These are phyloP conservation scores for Sugiyamaella pinicola DNA, from an alignment of 1,139 yeast genomes.

Conservation along the genomic window DNA sequence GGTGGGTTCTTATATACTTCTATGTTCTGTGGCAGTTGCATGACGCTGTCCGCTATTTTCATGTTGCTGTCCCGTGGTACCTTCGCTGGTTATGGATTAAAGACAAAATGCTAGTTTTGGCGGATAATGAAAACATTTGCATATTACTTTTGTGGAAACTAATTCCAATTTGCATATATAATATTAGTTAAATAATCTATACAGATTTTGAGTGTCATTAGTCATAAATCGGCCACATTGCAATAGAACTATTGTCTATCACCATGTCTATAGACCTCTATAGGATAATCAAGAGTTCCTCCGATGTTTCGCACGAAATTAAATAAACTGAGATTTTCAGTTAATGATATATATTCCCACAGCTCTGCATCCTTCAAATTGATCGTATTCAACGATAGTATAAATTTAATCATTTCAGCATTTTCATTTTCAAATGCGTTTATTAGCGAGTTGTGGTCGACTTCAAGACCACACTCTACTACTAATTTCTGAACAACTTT, in stretches of 20 bases:
- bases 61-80: constrained; percentile 59
- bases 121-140: not conserved
- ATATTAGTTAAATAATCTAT: not conserved
- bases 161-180: not conserved
- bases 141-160: not conserved
- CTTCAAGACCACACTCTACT: not conserved
- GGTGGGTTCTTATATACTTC: constrained; percentile 31
- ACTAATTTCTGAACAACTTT: constrained; percentile 2
- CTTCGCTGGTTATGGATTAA: constrained; percentile 11
- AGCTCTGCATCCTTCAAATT: constrained; percentile 8
- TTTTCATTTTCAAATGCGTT: constrained; percentile 13
- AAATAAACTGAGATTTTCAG: constrained; percentile 6
- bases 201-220: not conserved
- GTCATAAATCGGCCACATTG: not conserved
- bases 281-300: not conserved
- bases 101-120: constrained; percentile 7
- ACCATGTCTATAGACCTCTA: not conserved
- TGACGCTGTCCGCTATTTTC: constrained; percentile 44
- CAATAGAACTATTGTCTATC: not conserved
- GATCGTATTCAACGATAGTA: not conserved
- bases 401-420: constrained; percentile 10
- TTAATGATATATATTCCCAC: constrained; percentile 8
- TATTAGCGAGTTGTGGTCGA: constrained; percentile 5
- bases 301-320: constrained; percentile 6
- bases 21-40: constrained; percentile 29